Base-by-base conservation (phyloP, 2,329 filamentous ascomycete genomes). In the Colletotrichum tanaceti region DNA sequence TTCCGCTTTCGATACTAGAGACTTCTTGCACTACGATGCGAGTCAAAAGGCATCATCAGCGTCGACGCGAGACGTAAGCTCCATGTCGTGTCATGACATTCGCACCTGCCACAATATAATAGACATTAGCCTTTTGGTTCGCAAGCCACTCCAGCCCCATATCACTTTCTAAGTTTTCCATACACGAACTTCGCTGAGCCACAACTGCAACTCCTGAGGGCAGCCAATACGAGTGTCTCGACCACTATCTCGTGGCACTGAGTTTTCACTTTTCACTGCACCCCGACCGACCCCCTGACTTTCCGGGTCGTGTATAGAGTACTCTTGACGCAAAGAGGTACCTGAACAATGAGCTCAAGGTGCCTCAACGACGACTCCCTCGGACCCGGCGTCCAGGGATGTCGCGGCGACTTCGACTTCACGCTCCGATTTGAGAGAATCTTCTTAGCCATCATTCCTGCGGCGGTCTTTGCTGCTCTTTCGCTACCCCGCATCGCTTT, bases 341-440 rank as follows among this genome's bases (percentile, higher is more conserved):
- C 10, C 22, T 39, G n/a, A 46, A 46, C 13, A 55, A 63, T 70
- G 67, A 67, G 67, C 39, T 70, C 67, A 10, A 55, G 22, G 16
- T 79, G 77, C 58, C 71, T 69, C 32, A 74, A 75, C 72, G 78
- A 80, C 70, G 68, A 73, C 41, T 71, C 74, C 35, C 75, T 83
- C 39, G 81, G 81, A 18, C 81, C 81, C 0, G 71, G 72, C 13
- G 78, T 83, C 35, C 67, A 71, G 4, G 79, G 79, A 43, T 84
- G 81, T 58, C 78, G 81, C 6, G 78, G 73, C 61, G 76, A 81
- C 68, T 83, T 84, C 63, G 81, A 83, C 70, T 83, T 83, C 46
- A 83, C 81, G 4, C 73, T 83, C 61, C 76, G 75, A 10, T 83
- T 84, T 43, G 81, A 83, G 72, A 77, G 79, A 54, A 73, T 82